Base-by-base conservation (phyloP, 148 eudicot genomes). In the Rhododendron vialii region DNA sequence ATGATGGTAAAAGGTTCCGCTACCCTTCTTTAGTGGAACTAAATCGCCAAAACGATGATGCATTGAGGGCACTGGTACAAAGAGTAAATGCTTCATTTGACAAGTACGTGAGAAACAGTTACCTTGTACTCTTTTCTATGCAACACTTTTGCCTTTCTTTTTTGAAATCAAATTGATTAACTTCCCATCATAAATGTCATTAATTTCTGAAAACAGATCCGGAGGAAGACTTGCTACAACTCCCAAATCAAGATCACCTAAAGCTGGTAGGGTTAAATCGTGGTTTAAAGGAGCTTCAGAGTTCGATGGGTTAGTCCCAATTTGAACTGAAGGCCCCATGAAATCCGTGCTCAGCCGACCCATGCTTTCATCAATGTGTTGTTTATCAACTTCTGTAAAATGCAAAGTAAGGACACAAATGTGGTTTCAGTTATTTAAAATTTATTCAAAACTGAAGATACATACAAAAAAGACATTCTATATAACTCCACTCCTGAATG, bases 211-310 rank as follows among this genome's bases (percentile, higher is more conserved):
- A 85, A 95, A 87, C 67, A 97, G 87, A 61, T 95, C 96, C 47
- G 95, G 93, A 79, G 98, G 99, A 86, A 97, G 94, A 90, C 91
- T 92, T 90, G 91, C 93, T 86, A 97, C 73, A 76, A 97, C 98
- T 81, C 89, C 92, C 82, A 94, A 51, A 92, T 97, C 98, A 89
- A 97, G 95, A 91, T 97, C 99, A 82, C 86, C 86, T 76, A 95
- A 79, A 88, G 95, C 91, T 77, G 99, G 98, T 74, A 92, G 89
- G 83, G 88, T 85, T 48, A 89, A 80, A 86, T 51, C 84, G 35
- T 80, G 84, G 80, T 88, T 85, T 74, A 74, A 78, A 84, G 63
- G 83, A 80, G 90, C 65, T 76, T 84, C 91, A 75, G 78, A 89
- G 89, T 67, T 84, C 26, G 86, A 90, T 28, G 87, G 80, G 85